Conservation (phyloP, 2,329 filamentous ascomycete species). For the Epicoccum nigrum region DNA sequence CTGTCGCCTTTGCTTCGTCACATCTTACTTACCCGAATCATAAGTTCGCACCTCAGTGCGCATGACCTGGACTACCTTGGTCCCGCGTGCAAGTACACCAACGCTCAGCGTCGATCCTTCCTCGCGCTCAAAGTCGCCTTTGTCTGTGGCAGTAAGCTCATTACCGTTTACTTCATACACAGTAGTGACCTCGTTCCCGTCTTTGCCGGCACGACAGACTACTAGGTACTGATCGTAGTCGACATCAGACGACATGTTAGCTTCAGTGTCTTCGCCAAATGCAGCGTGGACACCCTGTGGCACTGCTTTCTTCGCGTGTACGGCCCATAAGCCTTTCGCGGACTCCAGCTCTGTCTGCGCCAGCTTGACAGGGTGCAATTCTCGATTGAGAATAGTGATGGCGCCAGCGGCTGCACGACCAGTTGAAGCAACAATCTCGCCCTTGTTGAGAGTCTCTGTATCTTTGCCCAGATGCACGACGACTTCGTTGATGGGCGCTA, state of each 20-base stretch:
- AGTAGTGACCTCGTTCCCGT: slow-evolving; percentile 76
- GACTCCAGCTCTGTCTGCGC: slow-evolving; percentile 74
- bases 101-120: slow-evolving; percentile 87
- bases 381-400: slow-evolving; percentile 76
- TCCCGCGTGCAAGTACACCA: slow-evolving; percentile 79
- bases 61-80: slow-evolving; percentile 84
- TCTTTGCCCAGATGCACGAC: slow-evolving; percentile 62
- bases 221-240: slow-evolving; percentile 83
- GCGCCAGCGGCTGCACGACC: slow-evolving; percentile 71
- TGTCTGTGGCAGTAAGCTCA: slow-evolving; percentile 75
- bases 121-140: slow-evolving; percentile 89
- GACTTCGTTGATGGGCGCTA: slow-evolving; percentile 79
- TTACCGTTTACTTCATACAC: slow-evolving; percentile 77
- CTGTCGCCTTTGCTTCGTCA: neutral
- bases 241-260: slow-evolving; percentile 53
- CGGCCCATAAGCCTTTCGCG: slow-evolving; percentile 80
- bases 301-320: slow-evolving; percentile 71
- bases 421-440: slow-evolving; percentile 62
- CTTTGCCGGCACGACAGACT: slow-evolving; percentile 70
- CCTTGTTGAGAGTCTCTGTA: slow-evolving; percentile 33
- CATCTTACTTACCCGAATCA: slow-evolving; percentile 72
- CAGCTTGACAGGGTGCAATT: slow-evolving; percentile 75
- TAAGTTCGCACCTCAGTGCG: slow-evolving; percentile 88
- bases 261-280: slow-evolving; percentile 51
- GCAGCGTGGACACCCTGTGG: slow-evolving; percentile 61